Conservation (phyloP, 768 basidiomycete species). For the Phallus indusiatus region DNA sequence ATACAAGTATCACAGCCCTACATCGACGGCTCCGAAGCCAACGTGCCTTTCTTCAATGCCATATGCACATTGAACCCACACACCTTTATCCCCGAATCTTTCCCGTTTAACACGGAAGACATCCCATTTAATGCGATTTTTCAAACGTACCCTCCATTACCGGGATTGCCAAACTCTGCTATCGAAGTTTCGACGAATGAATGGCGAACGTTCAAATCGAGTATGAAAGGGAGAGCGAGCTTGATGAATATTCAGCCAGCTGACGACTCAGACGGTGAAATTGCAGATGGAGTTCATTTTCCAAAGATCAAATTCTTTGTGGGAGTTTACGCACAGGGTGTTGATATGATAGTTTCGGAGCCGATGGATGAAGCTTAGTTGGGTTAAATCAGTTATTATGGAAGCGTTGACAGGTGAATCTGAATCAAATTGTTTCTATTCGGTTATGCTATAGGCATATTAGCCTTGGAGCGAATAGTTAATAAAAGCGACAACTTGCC, state of each 20-base stretch:
- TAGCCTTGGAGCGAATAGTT: no score
- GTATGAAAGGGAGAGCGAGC: neutral
- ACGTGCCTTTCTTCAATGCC: slow-evolving; percentile 5
- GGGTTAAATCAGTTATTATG: no score
- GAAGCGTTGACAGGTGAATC: no score
- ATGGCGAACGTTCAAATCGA: neutral
- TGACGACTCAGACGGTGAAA: neutral
- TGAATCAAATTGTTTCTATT: no score
- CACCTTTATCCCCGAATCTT: neutral
- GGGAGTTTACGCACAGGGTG: no score
- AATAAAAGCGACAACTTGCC: no score
- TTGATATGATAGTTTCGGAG: no score
- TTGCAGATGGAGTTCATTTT: slow-evolving; percentile 1
- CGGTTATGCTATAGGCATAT: no score
- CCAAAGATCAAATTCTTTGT: neutral
- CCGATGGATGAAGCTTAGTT: no score
- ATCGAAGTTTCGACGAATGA: neutral
- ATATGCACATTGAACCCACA: neutral
- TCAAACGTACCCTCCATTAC: slow-evolving; percentile 7
- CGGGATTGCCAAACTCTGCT: neutral
- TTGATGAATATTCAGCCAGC: neutral
- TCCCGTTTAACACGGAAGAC: slow-evolving; percentile 3
- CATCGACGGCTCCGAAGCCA: neutral
- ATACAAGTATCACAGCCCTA: slow-evolving; percentile 6
- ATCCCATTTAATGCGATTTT: neutral